Percentiles rank a stretch among this genome's conserved stretches.
These are phyloP conservation scores for Elongisporangium prolatum DNA, from an alignment of 352 stramenopile genomes.

Conservation along the genomic window DNA sequence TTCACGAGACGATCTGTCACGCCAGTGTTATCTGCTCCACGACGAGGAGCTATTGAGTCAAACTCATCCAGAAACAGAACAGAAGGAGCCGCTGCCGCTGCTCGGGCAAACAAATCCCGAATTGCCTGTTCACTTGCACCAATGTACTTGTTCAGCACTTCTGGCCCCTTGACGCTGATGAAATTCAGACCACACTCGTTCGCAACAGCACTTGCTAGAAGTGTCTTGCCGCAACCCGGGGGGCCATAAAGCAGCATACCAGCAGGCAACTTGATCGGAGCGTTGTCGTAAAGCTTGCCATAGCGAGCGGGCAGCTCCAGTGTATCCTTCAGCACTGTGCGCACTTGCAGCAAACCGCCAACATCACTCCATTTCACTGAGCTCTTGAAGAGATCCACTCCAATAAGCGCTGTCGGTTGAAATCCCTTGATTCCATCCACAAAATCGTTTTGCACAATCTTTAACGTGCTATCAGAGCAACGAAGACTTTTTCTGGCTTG, in stretches of 20 bases:
- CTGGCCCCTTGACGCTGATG: slow-evolving; percentile 87
- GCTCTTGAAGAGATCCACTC: slow-evolving; percentile 83
- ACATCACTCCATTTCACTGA: slow-evolving; percentile 86
- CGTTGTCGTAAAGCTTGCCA: slow-evolving; percentile 74
- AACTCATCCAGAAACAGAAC: slow-evolving; percentile 91
- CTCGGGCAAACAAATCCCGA: slow-evolving; percentile 80
- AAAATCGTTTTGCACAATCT: slow-evolving; percentile 62
- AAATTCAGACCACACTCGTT: slow-evolving; percentile 88
- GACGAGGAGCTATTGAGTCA: slow-evolving; percentile 93
- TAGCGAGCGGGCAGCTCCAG: slow-evolving; percentile 83
- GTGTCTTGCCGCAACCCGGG: slow-evolving; percentile 89
- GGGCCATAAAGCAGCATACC: slow-evolving; percentile 88
- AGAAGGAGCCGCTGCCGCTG: slow-evolving; percentile 67
- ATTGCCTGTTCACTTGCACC: slow-evolving; percentile 88
- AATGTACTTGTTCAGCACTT: slow-evolving; percentile 91
- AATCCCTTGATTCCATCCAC: slow-evolving; percentile 73
- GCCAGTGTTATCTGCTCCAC: slow-evolving; percentile 91
- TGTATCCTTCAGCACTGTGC: slow-evolving; percentile 86
- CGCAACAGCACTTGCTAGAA: slow-evolving; percentile 82
- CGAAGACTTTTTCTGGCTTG: neutral
- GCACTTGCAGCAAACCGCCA: slow-evolving; percentile 72
- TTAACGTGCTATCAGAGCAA: neutral
- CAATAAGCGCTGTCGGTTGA: slow-evolving; percentile 73
- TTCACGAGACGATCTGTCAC: slow-evolving; percentile 98
- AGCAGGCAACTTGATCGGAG: slow-evolving; percentile 77